A percentile compares a stretch with the other conserved stretches of the same genome.
Evolutionary conservation across 2,329 filamentous ascomycete genomes (phyloP).

Genomic region (Anthostomella pinea): DNA sequence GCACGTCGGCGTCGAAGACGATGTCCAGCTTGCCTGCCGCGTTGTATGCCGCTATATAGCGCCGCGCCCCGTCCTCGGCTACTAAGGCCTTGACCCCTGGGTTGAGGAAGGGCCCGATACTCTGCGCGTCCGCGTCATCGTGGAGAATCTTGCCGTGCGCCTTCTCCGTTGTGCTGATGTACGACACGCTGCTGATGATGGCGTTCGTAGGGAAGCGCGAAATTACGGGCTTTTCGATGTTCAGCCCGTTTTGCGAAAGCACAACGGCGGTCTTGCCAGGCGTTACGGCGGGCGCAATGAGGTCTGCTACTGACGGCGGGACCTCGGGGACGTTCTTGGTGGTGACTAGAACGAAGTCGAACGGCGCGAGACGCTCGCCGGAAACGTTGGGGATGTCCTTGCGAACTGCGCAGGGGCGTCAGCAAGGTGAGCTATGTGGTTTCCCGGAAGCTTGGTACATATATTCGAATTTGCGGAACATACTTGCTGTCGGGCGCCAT

Average conservation of each 20-base stretch:
- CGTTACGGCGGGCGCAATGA: slow-evolving; percentile 51
- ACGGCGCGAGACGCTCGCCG: slow-evolving; percentile 30
- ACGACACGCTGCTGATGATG: slow-evolving; percentile 50
- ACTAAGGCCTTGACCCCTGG: slow-evolving; percentile 27
- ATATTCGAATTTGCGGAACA: no score
- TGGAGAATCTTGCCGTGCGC: slow-evolving; percentile 48
- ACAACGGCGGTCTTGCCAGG: slow-evolving; percentile 50
- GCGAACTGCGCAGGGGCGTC: slow-evolving; percentile 37
- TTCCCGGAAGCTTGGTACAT: no score
- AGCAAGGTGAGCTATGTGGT: no score
- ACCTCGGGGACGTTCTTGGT: slow-evolving; percentile 60
- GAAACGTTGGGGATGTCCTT: slow-evolving; percentile 46
- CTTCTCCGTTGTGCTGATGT: slow-evolving; percentile 50
- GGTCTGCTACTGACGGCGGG: slow-evolving; percentile 43
- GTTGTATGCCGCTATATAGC: slow-evolving; percentile 47
- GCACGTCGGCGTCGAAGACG: slow-evolving; percentile 40
- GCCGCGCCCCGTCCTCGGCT: slow-evolving; percentile 32
- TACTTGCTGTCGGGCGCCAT: slow-evolving; percentile 47
- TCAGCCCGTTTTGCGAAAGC: slow-evolving; percentile 61
- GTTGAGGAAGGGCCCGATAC: slow-evolving; percentile 48
- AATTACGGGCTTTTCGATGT: slow-evolving; percentile 56
- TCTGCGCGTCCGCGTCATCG: slow-evolving; percentile 47
- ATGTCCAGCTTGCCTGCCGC: slow-evolving; percentile 43
- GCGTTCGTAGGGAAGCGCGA: slow-evolving; percentile 48
- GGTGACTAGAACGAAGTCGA: slow-evolving; percentile 54